phyloP scores from a whole-genome alignment of 495 filamentous ascomycete species.

The Talaromyces nanjingensis region DNA sequence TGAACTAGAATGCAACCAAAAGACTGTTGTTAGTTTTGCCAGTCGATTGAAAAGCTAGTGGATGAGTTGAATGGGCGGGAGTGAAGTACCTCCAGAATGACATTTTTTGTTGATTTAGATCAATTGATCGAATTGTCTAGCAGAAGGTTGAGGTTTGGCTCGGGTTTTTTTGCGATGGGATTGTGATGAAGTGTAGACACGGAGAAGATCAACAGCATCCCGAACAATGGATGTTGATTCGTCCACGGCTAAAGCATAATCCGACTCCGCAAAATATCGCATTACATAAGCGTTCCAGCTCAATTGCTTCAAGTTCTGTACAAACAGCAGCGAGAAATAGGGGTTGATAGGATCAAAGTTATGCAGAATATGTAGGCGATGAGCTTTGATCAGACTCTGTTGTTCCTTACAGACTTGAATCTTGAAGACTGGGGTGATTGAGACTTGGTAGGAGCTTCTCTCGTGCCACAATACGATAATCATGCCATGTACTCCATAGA shows the following conservation, averaged over 20 bases:
- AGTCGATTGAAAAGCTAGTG: not conserved
- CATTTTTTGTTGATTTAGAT: conserved; percentile 14
- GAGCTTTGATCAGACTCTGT: not conserved
- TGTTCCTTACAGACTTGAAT: not conserved
- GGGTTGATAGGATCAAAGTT: not conserved
- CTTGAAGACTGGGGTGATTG: not conserved
- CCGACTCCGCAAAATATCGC: not conserved
- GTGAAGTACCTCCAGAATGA: conserved; percentile 32
- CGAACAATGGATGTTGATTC: not conserved
- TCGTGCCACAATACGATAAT: too few relatives aligned
- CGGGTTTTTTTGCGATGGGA: not conserved
- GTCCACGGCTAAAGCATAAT: not conserved
- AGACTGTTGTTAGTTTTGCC: not conserved
- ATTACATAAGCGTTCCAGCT: not conserved
- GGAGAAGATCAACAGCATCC: not conserved
- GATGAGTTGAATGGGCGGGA: not conserved
- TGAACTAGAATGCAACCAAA: conserved; percentile 26
- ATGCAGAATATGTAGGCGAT: not conserved
- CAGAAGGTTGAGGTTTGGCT: not conserved
- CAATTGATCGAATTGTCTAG: not conserved
- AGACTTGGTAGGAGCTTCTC: too few relatives aligned
- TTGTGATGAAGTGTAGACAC: not conserved
- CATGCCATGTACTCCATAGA: too few relatives aligned
- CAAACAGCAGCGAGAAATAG: not conserved
- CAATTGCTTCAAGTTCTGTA: not conserved